Base-by-base conservation (phyloP, 208 protist genomes). In the Leishmania gerbilli region DNA sequence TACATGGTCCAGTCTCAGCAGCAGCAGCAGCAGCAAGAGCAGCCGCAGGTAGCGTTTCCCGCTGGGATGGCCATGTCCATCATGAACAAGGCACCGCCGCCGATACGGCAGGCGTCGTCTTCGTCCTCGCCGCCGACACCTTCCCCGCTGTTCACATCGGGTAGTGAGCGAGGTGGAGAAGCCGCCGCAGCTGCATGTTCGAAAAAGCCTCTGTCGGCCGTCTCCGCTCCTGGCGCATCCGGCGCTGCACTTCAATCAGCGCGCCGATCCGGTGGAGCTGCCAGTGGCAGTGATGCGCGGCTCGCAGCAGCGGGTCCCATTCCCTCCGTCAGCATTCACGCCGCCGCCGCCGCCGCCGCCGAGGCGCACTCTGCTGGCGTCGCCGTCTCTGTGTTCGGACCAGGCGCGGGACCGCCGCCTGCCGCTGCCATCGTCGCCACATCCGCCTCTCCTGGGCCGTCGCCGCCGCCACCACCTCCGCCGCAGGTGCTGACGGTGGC, bases 111-210 rank as follows among this genome's bases (percentile, higher is more conserved):
- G 55, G 37, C 64, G 13, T 55, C 76, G 2, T 69, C 82, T 11
- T 82, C 74, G 13, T 82, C 77, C 3, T 81, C 77, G 1, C 77
- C 77, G 5, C 78, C 82, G 2, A 86, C 82, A 6, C 78, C 82
- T 0, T 82, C 82, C 1, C 71, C 78, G 21, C 78, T 82, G 0
- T 79, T 74, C 1, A 81, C 82, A 0, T 81, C 82, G 19, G 78
- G 45, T 47, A 85, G 82, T 49, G 76, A 74, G 2, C 49, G 55
- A 1, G 19, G 7, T 5, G 17, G 47, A 40, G 49, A 15, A 24
- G 47, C 15, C 21, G 75, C 19, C 0, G 55, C 17, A 1, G 37
- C 55, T 34, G 53, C 53, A 45, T 27, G 8, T 40, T 2, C 21
- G 11, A 31, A 21, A 7, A 45, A 3, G 37, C 31, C 74, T 21